Evolutionary conservation across 192 early-diverging fungal genomes (phyloP).

Genomic region (Thamnidium elegans): DNA sequence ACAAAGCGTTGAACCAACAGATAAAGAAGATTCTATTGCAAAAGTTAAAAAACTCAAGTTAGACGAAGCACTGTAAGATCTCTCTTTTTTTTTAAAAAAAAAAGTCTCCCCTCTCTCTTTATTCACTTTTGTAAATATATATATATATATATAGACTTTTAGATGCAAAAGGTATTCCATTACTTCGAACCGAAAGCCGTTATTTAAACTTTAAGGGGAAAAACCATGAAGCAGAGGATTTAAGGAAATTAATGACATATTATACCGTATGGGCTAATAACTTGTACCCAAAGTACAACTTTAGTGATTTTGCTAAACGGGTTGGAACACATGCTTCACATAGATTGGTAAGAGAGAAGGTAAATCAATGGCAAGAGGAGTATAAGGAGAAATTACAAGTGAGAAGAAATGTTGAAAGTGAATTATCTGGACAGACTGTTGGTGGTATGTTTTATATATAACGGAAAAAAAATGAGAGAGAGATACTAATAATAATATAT

Average conservation of each 20-base stretch:
- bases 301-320: neutral
- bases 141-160: neutral
- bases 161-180: neutral
- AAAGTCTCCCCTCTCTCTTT: no score
- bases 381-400: neutral
- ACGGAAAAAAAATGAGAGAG: neutral
- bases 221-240: neutral
- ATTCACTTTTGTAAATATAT: no score
- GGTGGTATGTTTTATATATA: neutral
- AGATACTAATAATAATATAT: neutral
- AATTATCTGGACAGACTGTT: neutral
- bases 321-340: neutral
- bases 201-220: neutral
- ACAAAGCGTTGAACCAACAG: no score
- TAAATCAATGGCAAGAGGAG: neutral
- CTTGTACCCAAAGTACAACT: neutral
- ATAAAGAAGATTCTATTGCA: no score
- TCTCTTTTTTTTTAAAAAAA: no score
- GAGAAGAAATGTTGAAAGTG: neutral
- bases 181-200: neutral
- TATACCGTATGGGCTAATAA: neutral
- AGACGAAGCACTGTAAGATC: no score
- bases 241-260: neutral
- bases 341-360: neutral
- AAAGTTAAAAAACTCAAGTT: no score